Evolutionary conservation across 148 eudicot genomes (phyloP).

Genomic region (Fallopia convolvulus): DNA sequence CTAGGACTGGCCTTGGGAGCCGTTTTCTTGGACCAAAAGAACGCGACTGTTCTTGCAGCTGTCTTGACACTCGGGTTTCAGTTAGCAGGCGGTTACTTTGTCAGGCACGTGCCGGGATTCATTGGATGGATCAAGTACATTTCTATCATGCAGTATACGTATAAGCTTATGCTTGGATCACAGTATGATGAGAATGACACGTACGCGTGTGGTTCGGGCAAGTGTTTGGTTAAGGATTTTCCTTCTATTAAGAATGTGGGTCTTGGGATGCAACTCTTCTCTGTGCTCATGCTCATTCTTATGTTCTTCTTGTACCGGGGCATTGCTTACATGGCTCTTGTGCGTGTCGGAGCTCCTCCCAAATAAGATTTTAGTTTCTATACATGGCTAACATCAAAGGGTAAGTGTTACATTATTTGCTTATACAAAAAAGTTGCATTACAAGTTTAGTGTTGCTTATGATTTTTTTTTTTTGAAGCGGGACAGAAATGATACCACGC

Average conservation of each 20-base stretch:
- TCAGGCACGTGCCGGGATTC: constrained; percentile 62
- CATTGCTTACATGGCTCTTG: constrained; percentile 69
- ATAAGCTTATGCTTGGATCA: constrained; percentile 49
- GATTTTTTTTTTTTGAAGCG: too few relatives aligned
- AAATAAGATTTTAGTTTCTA: background rate
- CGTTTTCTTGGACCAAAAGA: constrained; percentile 55
- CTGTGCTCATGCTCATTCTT: constrained; percentile 35
- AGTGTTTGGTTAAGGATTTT: constrained; percentile 53
- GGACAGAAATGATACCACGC: too few relatives aligned
- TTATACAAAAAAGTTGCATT: too few relatives aligned
- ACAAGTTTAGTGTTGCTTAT: too few relatives aligned
- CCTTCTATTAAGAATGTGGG: constrained; percentile 50
- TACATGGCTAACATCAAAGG: background rate
- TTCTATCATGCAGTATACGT: constrained; percentile 40
- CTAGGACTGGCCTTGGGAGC: constrained; percentile 92
- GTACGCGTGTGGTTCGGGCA: constrained; percentile 32
- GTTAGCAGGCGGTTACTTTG: constrained; percentile 67
- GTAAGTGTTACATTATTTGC: too few relatives aligned
- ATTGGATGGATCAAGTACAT: constrained; percentile 71
- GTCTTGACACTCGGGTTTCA: constrained; percentile 59
- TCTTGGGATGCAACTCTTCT: constrained; percentile 22
- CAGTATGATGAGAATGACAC: constrained; percentile 45
- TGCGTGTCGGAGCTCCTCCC: constrained; percentile 53
- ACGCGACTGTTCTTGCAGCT: constrained; percentile 51
- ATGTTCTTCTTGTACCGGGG: constrained; percentile 62